Evolutionary conservation across 2,329 filamentous ascomycete genomes (phyloP).

Genomic region (Geosmithia morbida): DNA sequence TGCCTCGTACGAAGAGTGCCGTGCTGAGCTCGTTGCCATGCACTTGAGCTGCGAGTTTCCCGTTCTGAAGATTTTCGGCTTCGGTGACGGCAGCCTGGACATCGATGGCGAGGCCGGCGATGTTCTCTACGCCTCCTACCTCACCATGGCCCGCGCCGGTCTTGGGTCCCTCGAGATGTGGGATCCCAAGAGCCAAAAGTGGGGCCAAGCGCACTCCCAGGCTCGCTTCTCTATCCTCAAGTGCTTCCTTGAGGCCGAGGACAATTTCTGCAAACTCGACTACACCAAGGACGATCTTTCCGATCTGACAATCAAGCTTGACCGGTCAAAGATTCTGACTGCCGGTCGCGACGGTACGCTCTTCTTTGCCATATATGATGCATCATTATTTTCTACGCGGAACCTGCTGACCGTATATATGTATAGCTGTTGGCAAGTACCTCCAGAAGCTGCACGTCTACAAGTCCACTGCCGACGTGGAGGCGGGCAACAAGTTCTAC

Average conservation of each 20-base stretch:
- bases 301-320: constrained; percentile 68
- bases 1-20: constrained; percentile 85
- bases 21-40: constrained; percentile 91
- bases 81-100: constrained; percentile 61
- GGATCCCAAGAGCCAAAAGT: constrained; percentile 82
- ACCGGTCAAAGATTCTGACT: constrained; percentile 74
- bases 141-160: constrained; percentile 90
- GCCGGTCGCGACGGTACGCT: constrained; percentile 55
- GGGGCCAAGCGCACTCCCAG: constrained; percentile 87
- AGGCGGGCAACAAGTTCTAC: constrained; percentile 66
- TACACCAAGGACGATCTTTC: constrained; percentile 61
- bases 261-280: constrained; percentile 72
- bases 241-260: constrained; percentile 74
- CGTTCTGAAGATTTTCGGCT: constrained; percentile 83
- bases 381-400: not conserved
- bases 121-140: constrained; percentile 75
- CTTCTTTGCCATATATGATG: not conserved
- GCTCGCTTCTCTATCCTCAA: constrained; percentile 79
- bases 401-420: constrained; percentile 8
- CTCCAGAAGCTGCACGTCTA: constrained; percentile 86
- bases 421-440: constrained; percentile 62
- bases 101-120: constrained; percentile 69
- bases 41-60: constrained; percentile 76
- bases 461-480: constrained; percentile 78
- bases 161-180: constrained; percentile 82